Percentiles rank a stretch among this genome's conserved stretches.
phyloP scores from a whole-genome alignment of 495 filamentous ascomycete species.

The Xylaria venustula region DNA sequence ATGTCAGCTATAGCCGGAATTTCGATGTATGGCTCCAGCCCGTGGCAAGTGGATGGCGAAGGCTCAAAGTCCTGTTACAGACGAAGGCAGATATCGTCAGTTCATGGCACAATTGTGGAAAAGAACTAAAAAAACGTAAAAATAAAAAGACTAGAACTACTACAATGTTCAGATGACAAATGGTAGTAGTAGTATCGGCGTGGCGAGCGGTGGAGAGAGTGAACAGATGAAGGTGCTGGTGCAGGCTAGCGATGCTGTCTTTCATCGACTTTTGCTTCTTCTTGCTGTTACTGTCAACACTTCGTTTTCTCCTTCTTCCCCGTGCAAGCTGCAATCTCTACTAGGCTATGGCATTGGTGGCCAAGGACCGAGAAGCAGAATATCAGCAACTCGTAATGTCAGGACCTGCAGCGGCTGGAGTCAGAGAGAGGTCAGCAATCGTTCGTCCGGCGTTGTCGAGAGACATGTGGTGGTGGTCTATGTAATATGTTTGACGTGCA shows the following conservation, averaged over 20 bases:
- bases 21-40: constrained; percentile 47
- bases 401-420: constrained; percentile 11
- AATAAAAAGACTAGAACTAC: neutral
- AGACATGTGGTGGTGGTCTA: constrained; percentile 8
- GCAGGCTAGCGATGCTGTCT: neutral
- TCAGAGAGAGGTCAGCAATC: constrained; percentile 5
- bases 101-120: constrained; percentile 14
- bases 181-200: neutral
- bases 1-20: constrained; percentile 46
- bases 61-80: constrained; percentile 49
- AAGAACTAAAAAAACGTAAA: neutral
- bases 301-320: constrained; percentile 8
- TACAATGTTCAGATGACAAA: constrained; percentile 11
- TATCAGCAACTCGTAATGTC: constrained; percentile 1
- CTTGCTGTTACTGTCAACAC: neutral
- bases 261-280: neutral
- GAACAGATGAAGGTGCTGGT: neutral
- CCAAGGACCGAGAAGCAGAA: constrained; percentile 2
- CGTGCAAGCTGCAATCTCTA: constrained; percentile 12
- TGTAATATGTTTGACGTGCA: neutral
- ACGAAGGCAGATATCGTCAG: constrained; percentile 26
- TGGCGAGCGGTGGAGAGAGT: neutral
- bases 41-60: constrained; percentile 45
- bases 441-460: neutral
- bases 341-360: constrained; percentile 16